These are phyloP conservation scores for Oidiodendron maius DNA, from an alignment of 495 filamentous ascomycete species.

Conservation along the genomic window DNA sequence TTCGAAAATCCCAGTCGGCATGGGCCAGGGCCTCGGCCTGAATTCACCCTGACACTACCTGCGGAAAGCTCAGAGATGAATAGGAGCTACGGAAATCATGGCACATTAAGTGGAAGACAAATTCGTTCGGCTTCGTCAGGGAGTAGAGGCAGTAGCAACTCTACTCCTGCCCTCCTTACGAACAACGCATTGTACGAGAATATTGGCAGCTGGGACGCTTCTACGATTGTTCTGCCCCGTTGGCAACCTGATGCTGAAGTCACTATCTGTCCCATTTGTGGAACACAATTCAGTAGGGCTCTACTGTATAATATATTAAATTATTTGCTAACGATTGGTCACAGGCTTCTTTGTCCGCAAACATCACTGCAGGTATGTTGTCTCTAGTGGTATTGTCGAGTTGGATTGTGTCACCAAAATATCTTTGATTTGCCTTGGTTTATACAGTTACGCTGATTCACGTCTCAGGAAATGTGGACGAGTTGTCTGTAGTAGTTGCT, in stretches of 20 bases:
- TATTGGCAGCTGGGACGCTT: too few species aligned
- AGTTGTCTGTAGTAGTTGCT: slow-evolving; percentile 87
- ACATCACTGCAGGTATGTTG: slow-evolving; percentile 74
- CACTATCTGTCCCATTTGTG: slow-evolving; percentile 75
- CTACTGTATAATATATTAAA: not conserved
- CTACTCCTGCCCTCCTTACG: too few species aligned
- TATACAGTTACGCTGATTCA: slow-evolving; percentile 11
- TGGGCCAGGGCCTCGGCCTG: too few species aligned
- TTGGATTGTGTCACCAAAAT: too few species aligned
- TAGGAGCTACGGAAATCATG: too few species aligned
- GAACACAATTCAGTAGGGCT: slow-evolving; percentile 53
- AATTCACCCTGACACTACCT: too few species aligned
- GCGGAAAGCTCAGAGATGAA: too few species aligned
- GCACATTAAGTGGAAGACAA: too few species aligned
- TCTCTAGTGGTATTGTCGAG: not conserved
- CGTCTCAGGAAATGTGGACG: slow-evolving; percentile 77
- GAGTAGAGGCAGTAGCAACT: too few species aligned
- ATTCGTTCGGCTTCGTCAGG: too few species aligned
- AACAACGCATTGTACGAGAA: too few species aligned
- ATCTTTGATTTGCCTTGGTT: slow-evolving; percentile 1
- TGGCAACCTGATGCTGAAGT: slow-evolving; percentile 88
- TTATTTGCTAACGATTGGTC: not conserved
- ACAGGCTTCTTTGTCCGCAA: slow-evolving; percentile 72
- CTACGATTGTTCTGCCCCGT: slow-evolving; percentile 51
- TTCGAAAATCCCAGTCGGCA: too few species aligned